These are phyloP conservation scores for Epichloe sylvatica DNA, from an alignment of 2,329 filamentous ascomycete species.

Conservation along the genomic window DNA sequence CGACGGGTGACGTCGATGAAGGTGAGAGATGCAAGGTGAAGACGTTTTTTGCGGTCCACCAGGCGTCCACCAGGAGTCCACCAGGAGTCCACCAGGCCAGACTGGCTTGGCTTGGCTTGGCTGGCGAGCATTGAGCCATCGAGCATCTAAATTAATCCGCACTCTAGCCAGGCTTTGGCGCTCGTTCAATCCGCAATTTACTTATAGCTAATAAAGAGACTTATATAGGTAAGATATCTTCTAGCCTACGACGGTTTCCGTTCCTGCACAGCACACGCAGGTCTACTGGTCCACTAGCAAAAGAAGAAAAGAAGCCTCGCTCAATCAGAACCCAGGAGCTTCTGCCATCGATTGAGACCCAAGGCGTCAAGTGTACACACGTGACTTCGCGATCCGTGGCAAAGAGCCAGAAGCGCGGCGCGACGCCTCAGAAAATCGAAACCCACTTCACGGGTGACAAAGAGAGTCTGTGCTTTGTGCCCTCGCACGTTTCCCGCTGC, in stretches of 20 bases:
- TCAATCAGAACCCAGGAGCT: not conserved
- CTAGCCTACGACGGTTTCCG: not conserved
- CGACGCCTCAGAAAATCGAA: slow-evolving; percentile 5
- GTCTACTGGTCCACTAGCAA: not conserved
- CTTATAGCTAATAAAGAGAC: too few species aligned
- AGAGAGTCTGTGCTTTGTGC: not conserved
- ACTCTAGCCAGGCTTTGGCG: not conserved
- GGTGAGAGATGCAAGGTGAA: too few species aligned
- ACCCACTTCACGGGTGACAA: not conserved
- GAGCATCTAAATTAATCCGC: too few species aligned
- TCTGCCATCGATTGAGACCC: too few species aligned
- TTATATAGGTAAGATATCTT: too few species aligned
- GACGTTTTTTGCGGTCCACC: too few species aligned
- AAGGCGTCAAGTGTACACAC: slow-evolving; percentile 6
- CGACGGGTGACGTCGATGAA: not conserved
- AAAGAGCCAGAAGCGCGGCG: slow-evolving; percentile 4
- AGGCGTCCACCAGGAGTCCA: too few species aligned
- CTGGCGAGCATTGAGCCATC: too few species aligned
- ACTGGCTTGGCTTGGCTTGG: too few species aligned
- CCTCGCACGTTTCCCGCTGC: not conserved
- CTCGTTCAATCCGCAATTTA: not conserved
- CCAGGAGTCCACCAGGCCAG: too few species aligned
- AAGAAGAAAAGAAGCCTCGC: not conserved
- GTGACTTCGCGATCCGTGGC: slow-evolving; percentile 12
- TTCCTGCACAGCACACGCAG: not conserved